Percentiles rank a stretch among this genome's conserved stretches.
Conservation (phyloP, 2,329 filamentous ascomycete species). For the Fusarium vanettenii region DNA sequence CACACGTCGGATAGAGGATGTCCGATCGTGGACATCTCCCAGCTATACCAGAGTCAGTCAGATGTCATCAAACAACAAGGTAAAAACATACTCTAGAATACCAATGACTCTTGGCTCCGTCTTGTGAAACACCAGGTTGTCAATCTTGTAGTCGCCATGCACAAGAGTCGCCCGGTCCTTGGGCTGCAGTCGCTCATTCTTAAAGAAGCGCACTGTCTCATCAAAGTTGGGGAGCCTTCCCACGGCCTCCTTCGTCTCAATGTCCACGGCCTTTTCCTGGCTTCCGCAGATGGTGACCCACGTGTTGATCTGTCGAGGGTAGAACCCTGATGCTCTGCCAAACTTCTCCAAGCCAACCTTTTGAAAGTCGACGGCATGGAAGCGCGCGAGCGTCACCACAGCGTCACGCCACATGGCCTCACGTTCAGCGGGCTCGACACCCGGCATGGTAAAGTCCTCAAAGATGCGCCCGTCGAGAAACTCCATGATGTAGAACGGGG, state of each 20-base stretch:
- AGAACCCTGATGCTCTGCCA: conserved; percentile 82
- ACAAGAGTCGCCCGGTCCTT: conserved; percentile 82
- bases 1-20: conserved; percentile 92
- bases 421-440: conserved; percentile 74
- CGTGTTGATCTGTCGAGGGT: conserved; percentile 85
- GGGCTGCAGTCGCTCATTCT: conserved; percentile 75
- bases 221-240: conserved; percentile 87
- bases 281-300: conserved; percentile 82
- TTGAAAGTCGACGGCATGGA: conserved; percentile 79
- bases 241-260: conserved; percentile 80
- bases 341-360: conserved; percentile 77
- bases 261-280: conserved; percentile 80
- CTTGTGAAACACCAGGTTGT: conserved; percentile 90
- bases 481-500: conserved; percentile 97
- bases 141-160: conserved; percentile 97
- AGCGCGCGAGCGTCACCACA: conserved; percentile 82
- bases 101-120: conserved; percentile 90
- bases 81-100: conserved; percentile 77
- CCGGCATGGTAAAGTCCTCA: conserved; percentile 86
- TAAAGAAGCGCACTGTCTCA: conserved; percentile 84
- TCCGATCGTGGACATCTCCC: conserved; percentile 99
- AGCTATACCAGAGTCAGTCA: conserved; percentile 59
- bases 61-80: background rate
- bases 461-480: conserved; percentile 95
- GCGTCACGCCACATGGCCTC: conserved; percentile 88